Conservation (phyloP, 805 yeast genomes). For the Lachancea thermotolerans region DNA sequence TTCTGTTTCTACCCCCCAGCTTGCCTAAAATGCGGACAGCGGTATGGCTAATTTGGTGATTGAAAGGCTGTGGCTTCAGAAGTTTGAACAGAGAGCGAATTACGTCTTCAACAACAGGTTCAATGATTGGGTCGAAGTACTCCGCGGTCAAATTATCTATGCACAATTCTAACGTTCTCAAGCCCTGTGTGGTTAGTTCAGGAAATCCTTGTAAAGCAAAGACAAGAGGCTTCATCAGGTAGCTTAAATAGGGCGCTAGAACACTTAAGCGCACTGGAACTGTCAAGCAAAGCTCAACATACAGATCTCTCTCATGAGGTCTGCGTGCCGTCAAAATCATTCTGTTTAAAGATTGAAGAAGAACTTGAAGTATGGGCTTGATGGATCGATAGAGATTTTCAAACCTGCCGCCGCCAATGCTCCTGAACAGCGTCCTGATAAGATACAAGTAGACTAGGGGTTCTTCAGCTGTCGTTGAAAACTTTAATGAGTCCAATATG, state of each 20-base stretch:
- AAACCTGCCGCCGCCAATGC: slow-evolving; percentile 95
- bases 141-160: slow-evolving; percentile 95
- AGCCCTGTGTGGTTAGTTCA: slow-evolving; percentile 89
- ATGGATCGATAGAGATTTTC: slow-evolving; percentile 90
- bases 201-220: slow-evolving; percentile 84
- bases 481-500: slow-evolving; percentile 70
- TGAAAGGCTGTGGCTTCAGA: slow-evolving; percentile 85
- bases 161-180: slow-evolving; percentile 89
- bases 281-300: slow-evolving; percentile 89
- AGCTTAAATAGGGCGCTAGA: slow-evolving; percentile 84
- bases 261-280: slow-evolving; percentile 94
- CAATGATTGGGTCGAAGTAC: slow-evolving; percentile 93
- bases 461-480: slow-evolving; percentile 80
- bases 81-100: slow-evolving; percentile 91
- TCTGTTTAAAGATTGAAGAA: slow-evolving; percentile 78
- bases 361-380: slow-evolving; percentile 79
- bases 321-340: slow-evolving; percentile 76
- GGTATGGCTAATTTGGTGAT: slow-evolving; percentile 91
- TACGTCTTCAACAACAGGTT: slow-evolving; percentile 91
- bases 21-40: slow-evolving; percentile 91
- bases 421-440: slow-evolving; percentile 81
- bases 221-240: slow-evolving; percentile 85
- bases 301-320: slow-evolving; percentile 87
- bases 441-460: slow-evolving; percentile 86
- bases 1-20: slow-evolving; percentile 91